Evolutionary conservation across 257 asterid species (phyloP), one percentile per base, ranked within the genome.

Genomic region (Linderniella brevidens): DNA sequence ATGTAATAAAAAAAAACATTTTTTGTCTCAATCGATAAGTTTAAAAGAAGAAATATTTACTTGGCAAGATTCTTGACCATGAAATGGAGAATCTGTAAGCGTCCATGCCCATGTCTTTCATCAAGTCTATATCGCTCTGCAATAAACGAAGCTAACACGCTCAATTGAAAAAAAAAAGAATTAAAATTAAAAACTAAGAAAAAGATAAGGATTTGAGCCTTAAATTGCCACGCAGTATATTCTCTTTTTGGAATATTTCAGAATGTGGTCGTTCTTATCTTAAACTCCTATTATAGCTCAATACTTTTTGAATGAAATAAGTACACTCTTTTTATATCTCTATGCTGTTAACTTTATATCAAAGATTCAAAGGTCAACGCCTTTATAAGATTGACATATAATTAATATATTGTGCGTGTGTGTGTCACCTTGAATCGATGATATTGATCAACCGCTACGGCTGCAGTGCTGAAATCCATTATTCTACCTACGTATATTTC

Each of bases 81-180:
- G 96, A 78, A 35, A 86, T 79, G 55, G 94, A 86, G 62, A 86
- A 86, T 67, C 96, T 72, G 49, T 82, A 86, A 45, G 94, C 86
- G 70, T 81, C 94, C 90, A 81, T 74, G 17, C 94, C 83, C 61
- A 81, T 37, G 58, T 78, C 78, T 68, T 70, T 75, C 96, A 86
- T 86, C 73, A 86, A 70, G 42, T 72, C 88, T 54, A 78, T 65
- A 62, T 86, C 96, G 49, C 71, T 46, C 96, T 81, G 82, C 52
- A 66, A 50, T 18, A 5, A 48, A 38, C 6, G 51, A 48, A 56
- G 68, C 56, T 59, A 18, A 43, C 11, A 53, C 63, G 32, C 6
- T 62, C 66, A 54, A 54, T 50, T 40, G 61, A 48, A 15, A 14
- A 54, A 49, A 60, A 48, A 51, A 20, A 20, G n/a, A n/a, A n/a